Conservation (phyloP, 495 filamentous ascomycete species). For the Sporormia fimetaria region DNA sequence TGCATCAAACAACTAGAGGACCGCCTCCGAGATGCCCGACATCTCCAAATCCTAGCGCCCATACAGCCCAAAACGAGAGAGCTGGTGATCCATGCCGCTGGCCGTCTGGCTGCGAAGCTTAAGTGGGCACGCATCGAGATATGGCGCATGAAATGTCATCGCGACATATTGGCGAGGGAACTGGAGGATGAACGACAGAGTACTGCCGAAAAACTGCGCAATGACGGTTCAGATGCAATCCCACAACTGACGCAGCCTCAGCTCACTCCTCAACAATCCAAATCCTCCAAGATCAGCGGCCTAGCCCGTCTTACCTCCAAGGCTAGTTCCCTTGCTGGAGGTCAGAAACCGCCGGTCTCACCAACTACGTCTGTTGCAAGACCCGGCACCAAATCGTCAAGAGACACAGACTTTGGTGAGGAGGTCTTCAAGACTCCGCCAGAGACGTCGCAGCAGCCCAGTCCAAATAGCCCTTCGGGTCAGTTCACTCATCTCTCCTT, state of each 20-base stretch:
- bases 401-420: constrained; percentile 25
- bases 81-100: constrained; percentile 71
- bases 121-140: constrained; percentile 91
- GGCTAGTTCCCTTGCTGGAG: constrained; percentile 17
- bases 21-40: constrained; percentile 80
- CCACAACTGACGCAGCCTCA: constrained; percentile 14
- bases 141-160: constrained; percentile 83
- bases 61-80: constrained; percentile 80
- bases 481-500: constrained; percentile 41
- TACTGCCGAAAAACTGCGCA: constrained; percentile 14
- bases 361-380: constrained; percentile 20
- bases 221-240: constrained; percentile 6
- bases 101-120: constrained; percentile 72
- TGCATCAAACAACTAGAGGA: constrained; percentile 66
- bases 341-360: constrained; percentile 16
- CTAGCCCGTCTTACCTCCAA: constrained; percentile 29
- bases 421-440: constrained; percentile 29
- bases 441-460: constrained; percentile 24
- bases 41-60: constrained; percentile 78
- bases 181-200: constrained; percentile 58
- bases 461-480: constrained; percentile 38
- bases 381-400: constrained; percentile 22
- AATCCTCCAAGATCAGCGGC: constrained; percentile 19
- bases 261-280: constrained; percentile 11
- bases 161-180: constrained; percentile 74